phyloP scores from a whole-genome alignment of 495 filamentous ascomycete genomes.

The Aspergillus carlsbadensis region DNA sequence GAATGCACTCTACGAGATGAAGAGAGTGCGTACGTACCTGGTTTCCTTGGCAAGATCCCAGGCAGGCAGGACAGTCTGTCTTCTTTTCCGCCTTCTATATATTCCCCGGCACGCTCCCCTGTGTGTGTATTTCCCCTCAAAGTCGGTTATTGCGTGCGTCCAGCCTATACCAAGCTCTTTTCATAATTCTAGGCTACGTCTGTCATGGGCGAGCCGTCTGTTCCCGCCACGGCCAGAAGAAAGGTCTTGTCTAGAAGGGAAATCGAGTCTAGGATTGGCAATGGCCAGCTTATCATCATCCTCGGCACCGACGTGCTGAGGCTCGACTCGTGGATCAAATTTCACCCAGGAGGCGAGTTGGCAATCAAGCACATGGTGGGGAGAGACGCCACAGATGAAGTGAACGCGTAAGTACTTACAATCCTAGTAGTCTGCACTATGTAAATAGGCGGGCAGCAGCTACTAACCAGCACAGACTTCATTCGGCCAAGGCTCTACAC shows the following conservation, averaged over 20 bases:
- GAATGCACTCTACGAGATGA: too few species aligned
- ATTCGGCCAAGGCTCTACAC: conserved; percentile 66
- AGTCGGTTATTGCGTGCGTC: too few species aligned
- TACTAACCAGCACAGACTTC: conserved; percentile 45
- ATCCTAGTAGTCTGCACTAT: background rate
- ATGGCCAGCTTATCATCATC: conserved; percentile 70
- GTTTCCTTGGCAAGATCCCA: too few species aligned
- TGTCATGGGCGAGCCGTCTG: background rate
- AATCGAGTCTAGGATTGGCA: conserved; percentile 76
- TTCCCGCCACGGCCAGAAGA: background rate
- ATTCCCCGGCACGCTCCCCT: too few species aligned
- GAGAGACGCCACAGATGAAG: conserved; percentile 81
- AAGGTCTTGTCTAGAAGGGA: conserved; percentile 56
- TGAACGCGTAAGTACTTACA: conserved; percentile 49
- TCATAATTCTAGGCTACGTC: too few species aligned
- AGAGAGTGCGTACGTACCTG: too few species aligned
- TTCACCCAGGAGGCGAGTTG: conserved; percentile 82
- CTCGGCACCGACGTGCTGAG: conserved; percentile 72
- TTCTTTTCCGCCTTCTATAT: too few species aligned
- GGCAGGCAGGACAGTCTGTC: too few species aligned
- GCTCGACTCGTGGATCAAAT: conserved; percentile 76
- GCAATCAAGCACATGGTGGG: conserved; percentile 87
- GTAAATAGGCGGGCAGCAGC: background rate
- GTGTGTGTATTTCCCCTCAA: too few species aligned
- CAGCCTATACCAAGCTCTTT: too few species aligned